Evolutionary conservation across 2,329 filamentous ascomycete species (phyloP), one percentile per base, ranked within the genome.

Genomic region (Fusarium anthophilum): DNA sequence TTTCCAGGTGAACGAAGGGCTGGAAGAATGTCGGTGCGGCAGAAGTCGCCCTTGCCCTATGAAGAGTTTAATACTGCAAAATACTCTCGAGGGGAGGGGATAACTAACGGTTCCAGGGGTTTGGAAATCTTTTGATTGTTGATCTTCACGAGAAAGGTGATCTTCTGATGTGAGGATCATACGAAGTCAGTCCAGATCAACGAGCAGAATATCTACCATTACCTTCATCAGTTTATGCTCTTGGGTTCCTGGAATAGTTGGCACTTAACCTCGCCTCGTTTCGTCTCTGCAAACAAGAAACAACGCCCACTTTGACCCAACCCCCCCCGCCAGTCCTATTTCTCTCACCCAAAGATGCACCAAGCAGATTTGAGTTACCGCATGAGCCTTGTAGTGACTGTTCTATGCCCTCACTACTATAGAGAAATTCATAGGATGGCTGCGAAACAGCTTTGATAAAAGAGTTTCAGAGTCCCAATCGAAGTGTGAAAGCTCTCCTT

Each of bases 191-290:
- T 12, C 17, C 2, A 5, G 0, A 32, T 0, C 20, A 13, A 30
- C 1, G 7, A 6, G 3, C 28, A 5, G 14, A 3, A 5, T 6
- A 1, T 6, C 3, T 5, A 50, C 30, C 11, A 58, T 53, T 11
- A 59, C 68, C 61, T 54, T 63, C 51, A 35, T 53, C 63, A 3
- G 6, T 35, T 3, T 14, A 24, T 22, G 18, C 22, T 11, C 13
- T 30, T 4, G 68, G 61, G 26, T 73, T 63, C 15, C 71, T 57
- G 4, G 65, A 69, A 20, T 74, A 74, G 6, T 74, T 74, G 11
- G 71, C 59, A 3, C 72, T 58, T 20, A 74, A 30, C 3, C 22
- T 37, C 4, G 64, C 28, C 24, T 47, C 37, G 12, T 18, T 56
- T 1, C 32, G 22, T 22, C 50, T 60, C 18, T 63, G 45, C 1